phyloP scores from a whole-genome alignment of 2,329 filamentous ascomycete species.

The Atkinsonella texensis region DNA sequence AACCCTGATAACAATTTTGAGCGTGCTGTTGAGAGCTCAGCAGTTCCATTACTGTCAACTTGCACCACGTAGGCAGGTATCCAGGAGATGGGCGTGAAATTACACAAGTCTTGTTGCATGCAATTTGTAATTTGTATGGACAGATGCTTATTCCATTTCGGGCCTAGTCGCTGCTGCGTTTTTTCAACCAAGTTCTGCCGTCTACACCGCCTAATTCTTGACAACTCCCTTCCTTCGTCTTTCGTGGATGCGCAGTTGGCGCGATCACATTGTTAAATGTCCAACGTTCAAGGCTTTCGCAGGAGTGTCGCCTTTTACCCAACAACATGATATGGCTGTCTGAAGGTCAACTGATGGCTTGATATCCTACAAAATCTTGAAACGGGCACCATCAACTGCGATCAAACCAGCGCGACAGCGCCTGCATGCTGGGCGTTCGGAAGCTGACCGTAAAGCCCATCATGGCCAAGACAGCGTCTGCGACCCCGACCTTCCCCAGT shows the following conservation, averaged over 20 bases:
- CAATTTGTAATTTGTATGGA: too few relatives aligned
- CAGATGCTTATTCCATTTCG: too few relatives aligned
- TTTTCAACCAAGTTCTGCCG: constrained; percentile 12
- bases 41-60: too few relatives aligned
- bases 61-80: too few relatives aligned
- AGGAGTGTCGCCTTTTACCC: neutral
- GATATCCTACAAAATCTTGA: neutral
- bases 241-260: neutral
- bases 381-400: neutral
- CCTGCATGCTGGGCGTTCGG: neutral
- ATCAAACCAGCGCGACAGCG: neutral
- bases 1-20: too few relatives aligned
- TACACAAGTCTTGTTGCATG: too few relatives aligned
- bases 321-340: neutral
- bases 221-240: neutral
- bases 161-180: neutral
- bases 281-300: neutral
- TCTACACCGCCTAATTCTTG: constrained; percentile 19
- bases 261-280: neutral
- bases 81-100: too few relatives aligned
- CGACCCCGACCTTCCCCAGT: neutral
- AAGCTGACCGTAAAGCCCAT: neutral
- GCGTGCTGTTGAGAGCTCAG: too few relatives aligned
- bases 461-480: constrained; percentile 5
- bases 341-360: neutral